phyloP scores from a whole-genome alignment of 495 filamentous ascomycete genomes.

The Aspergillus asperescens region DNA sequence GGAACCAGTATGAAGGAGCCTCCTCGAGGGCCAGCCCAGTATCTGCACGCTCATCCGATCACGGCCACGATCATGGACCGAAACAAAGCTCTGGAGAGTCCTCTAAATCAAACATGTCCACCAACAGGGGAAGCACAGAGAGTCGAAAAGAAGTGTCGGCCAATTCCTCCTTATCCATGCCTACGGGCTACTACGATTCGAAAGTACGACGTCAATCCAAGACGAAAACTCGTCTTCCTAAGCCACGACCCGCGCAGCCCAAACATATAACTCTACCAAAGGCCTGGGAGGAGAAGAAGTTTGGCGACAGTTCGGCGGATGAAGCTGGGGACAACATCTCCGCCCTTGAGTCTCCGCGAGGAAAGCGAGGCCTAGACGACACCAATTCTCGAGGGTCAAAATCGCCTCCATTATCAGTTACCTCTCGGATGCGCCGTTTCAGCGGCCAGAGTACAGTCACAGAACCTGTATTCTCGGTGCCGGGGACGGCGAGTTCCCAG shows the following conservation, averaged over 20 bases:
- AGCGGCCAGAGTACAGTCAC: constrained; percentile 33
- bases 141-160: constrained; percentile 5
- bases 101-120: constrained; percentile 1
- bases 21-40: constrained; percentile 4
- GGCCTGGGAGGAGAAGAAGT: constrained; percentile 8
- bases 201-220: constrained; percentile 24
- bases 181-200: constrained; percentile 38
- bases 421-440: constrained; percentile 41
- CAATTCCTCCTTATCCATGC: constrained; percentile 22
- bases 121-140: not conserved
- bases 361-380: constrained; percentile 19
- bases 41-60: constrained; percentile 7
- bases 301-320: constrained; percentile 15
- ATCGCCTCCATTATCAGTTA: constrained; percentile 40
- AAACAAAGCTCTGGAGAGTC: constrained; percentile 7
- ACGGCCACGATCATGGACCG: constrained; percentile 6
- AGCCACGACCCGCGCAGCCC: not conserved
- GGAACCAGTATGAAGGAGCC: constrained; percentile 35
- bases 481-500: constrained; percentile 31
- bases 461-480: constrained; percentile 24
- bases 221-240: constrained; percentile 4
- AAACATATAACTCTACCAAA: not conserved
- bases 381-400: constrained; percentile 26
- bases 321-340: constrained; percentile 24
- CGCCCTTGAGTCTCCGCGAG: not conserved